These are phyloP conservation scores for Ustilago crameri DNA, from an alignment of 1,284 basidiomycete species.

Conservation along the genomic window DNA sequence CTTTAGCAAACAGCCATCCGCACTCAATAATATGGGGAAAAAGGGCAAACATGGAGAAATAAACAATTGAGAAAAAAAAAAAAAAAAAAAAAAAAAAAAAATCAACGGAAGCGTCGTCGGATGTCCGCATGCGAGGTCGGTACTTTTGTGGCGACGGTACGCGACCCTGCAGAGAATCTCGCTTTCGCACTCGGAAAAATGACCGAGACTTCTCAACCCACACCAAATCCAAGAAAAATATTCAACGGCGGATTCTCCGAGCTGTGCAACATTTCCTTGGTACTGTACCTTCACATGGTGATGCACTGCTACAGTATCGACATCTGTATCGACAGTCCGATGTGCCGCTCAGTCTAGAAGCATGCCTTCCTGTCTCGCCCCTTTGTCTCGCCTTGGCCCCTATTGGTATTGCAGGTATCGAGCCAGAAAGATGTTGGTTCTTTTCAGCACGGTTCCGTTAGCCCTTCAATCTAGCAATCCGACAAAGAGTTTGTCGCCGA, in stretches of 20 bases:
- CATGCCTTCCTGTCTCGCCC: no score
- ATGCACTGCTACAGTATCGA: no score
- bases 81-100: background rate
- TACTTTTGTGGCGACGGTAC: background rate
- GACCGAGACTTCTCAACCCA: background rate
- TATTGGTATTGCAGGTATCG: no score
- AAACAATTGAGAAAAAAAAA: background rate
- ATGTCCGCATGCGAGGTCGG: background rate
- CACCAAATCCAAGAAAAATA: background rate
- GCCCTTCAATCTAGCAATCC: no score
- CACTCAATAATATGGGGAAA: no score
- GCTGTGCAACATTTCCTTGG: background rate
- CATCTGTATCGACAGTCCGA: no score
- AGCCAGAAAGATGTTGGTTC: no score
- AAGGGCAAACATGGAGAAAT: background rate
- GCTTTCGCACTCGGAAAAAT: background rate
- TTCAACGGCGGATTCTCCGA: slow-evolving; percentile 1
- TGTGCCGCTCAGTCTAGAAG: no score
- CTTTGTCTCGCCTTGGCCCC: no score
- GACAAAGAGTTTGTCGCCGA: no score
- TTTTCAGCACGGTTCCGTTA: no score
- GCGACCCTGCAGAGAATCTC: background rate
- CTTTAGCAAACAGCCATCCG: no score
- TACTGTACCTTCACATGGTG: background rate
- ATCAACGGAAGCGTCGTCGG: slow-evolving; percentile 4